Base-by-base conservation (phyloP, 345 rosid genomes). In the Arabidopsis arenosa region DNA sequence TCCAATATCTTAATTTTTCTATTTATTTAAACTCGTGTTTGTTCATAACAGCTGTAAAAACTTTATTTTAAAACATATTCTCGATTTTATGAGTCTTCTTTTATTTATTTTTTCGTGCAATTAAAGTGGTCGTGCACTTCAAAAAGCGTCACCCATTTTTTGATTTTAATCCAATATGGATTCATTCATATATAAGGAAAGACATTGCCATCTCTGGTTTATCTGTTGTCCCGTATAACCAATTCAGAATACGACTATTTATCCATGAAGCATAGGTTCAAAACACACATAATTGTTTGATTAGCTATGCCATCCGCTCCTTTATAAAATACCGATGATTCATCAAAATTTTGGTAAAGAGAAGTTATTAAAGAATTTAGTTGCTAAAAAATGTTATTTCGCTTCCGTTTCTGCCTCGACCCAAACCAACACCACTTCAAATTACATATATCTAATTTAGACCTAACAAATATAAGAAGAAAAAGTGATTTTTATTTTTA, bases 41-140 rank as follows among this genome's bases (percentile, higher is more conserved):
- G 5, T 58, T 17, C 7, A 26, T 59, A 18, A 47, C 68, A 62
- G 68, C 61, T 72, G 73, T 62, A 49, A 3, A 36, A 36, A 49
- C 35, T 72, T 23, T 23, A 23, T 10, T 32, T 61, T 51, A 61
- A 52, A 72, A 66, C 48, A 47, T 49, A 15, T 14, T 45, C 18
- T 14, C 18, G 9, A 15, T 48, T 48, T 48, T 48, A 36, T 49
- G 43, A 36, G 17, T 51, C 6, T 18, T 36, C 0, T 28, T 26
- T 54, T 28, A 23, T 23, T 23, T 23, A 23, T 23, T 23, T 23
- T 9, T 26, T 40, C 13, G 6, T 12, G n/a, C 26, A 23, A 23
- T 23, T 23, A 21, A 56, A 1, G 18, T 56, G 61, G 9, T 56
- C 62, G 60, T 26, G 60, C 36, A 26, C 62, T 18, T 8, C 11